phyloP scores from a whole-genome alignment of 495 filamentous ascomycete genomes.

The Aspergillus homomorphus region DNA sequence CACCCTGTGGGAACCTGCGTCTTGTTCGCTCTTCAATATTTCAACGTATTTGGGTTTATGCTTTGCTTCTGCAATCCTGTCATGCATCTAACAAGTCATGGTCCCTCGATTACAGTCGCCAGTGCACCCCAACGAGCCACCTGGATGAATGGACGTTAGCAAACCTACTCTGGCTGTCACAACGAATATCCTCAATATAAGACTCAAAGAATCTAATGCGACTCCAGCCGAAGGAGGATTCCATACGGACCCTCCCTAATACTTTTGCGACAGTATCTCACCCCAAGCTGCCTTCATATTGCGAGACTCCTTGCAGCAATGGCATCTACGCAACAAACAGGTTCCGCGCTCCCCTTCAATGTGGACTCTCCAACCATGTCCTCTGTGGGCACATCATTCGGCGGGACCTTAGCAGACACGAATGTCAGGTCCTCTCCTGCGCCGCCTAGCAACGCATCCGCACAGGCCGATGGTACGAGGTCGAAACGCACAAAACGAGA shows the following conservation, averaged over 20 bases:
- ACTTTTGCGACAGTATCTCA: no score
- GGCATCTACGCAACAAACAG: constrained; percentile 37
- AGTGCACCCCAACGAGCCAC: no score
- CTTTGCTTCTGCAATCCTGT: no score
- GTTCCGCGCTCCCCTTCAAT: constrained; percentile 42
- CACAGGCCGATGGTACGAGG: constrained; percentile 35
- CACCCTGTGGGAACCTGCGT: no score
- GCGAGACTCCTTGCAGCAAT: constrained; percentile 18
- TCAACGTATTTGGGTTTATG: no score
- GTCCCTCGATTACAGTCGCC: no score
- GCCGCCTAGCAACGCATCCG: constrained; percentile 30
- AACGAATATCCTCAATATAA: background rate
- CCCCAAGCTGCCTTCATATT: background rate
- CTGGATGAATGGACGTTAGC: no score
- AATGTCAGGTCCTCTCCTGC: constrained; percentile 41
- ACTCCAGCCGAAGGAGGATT: background rate
- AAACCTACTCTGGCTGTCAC: no score
- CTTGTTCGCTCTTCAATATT: no score
- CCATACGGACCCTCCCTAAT: no score
- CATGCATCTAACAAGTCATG: no score
- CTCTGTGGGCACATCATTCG: constrained; percentile 29
- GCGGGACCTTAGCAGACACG: constrained; percentile 30
- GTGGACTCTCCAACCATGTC: constrained; percentile 42
- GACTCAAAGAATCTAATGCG: background rate
- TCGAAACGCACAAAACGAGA: constrained; percentile 47